phyloP scores from a whole-genome alignment of 345 rosid genomes.

The Hibiscus trionum region DNA sequence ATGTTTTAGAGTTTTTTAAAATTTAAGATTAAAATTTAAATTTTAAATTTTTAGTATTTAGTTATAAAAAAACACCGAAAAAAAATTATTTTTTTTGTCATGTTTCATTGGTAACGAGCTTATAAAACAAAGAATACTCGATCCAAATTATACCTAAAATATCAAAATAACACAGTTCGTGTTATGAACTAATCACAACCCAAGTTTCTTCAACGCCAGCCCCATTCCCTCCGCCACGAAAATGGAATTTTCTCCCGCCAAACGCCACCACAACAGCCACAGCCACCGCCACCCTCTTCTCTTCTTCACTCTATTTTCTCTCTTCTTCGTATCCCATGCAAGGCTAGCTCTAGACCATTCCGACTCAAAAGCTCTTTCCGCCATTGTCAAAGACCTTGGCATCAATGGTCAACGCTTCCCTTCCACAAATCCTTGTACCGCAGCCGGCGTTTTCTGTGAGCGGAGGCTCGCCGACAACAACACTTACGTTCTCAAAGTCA shows the following conservation, averaged over 20 bases:
- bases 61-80: too few species aligned
- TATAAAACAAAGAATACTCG: not conserved
- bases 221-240: not conserved
- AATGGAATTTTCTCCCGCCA: constrained; percentile 20
- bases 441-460: constrained; percentile 67
- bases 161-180: too few species aligned
- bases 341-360: constrained; percentile 40
- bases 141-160: not conserved
- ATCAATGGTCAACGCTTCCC: constrained; percentile 32
- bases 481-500: constrained; percentile 53
- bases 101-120: not conserved
- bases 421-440: constrained; percentile 41
- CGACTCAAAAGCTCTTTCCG: constrained; percentile 49
- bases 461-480: constrained; percentile 36
- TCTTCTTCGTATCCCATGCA: constrained; percentile 27
- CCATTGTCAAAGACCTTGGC: constrained; percentile 44
- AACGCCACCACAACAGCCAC: not conserved
- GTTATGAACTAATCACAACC: not conserved
- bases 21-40: too few species aligned
- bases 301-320: constrained; percentile 34
- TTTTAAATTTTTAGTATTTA: too few species aligned
- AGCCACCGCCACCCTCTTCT: not conserved
- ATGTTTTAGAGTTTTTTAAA: too few species aligned
- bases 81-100: too few species aligned
- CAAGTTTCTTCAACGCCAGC: not conserved